Evolutionary conservation across 192 early-diverging fungal genomes (phyloP).

Genomic region (Gonapodya sp.): DNA sequence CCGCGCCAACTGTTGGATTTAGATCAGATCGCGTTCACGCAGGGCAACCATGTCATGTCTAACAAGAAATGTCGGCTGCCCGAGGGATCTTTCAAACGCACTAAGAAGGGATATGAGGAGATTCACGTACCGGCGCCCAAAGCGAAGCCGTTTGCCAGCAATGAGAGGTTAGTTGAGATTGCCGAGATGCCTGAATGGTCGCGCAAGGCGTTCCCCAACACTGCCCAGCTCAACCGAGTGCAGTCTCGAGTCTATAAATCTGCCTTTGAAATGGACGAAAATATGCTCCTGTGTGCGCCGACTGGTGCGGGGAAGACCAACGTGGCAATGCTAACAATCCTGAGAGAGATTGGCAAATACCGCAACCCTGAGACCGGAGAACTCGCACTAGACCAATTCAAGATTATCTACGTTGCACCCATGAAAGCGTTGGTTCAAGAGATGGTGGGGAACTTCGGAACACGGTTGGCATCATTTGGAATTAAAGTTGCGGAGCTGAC

Average conservation of each 20-base stretch:
- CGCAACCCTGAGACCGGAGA: conserved; percentile 58
- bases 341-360: conserved; percentile 78
- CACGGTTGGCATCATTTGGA: conserved; percentile 64
- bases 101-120: conserved; percentile 87
- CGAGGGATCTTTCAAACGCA: conserved; percentile 81
- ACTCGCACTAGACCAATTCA: conserved; percentile 76
- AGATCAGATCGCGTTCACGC: conserved; percentile 72
- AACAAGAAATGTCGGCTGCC: conserved; percentile 91
- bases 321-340: conserved; percentile 90
- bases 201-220: conserved; percentile 58
- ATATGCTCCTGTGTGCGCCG: conserved; percentile 94
- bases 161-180: conserved; percentile 59
- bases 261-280: conserved; percentile 85
- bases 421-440: conserved; percentile 99
- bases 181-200: conserved; percentile 68
- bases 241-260: conserved; percentile 79
- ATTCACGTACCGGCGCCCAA: conserved; percentile 88
- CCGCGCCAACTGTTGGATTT: conserved; percentile 67
- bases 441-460: conserved; percentile 85
- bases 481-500: conserved; percentile 93
- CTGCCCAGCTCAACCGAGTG: conserved; percentile 72
- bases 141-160: conserved; percentile 43
- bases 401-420: conserved; percentile 97
- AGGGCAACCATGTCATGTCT: conserved; percentile 95
- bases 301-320: conserved; percentile 99